These are phyloP conservation scores for Pleurotus citrinopileatus DNA, from an alignment of 768 basidiomycete species.

Conservation along the genomic window DNA sequence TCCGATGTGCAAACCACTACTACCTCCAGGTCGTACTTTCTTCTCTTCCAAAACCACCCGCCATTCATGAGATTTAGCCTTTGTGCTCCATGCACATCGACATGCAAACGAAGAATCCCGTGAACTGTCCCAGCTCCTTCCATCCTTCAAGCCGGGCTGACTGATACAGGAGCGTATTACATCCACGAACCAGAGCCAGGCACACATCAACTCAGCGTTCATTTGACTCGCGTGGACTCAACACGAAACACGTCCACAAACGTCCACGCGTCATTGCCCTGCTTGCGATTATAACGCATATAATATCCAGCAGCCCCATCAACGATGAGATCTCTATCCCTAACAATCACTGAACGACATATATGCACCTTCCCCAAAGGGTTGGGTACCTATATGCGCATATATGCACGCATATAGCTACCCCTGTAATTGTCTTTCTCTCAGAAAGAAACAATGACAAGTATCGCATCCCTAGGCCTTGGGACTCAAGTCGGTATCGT, in stretches of 20 bases:
- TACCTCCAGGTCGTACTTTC: neutral
- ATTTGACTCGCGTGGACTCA: slow-evolving; percentile 4
- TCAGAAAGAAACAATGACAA: neutral
- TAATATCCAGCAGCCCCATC: neutral
- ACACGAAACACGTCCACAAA: slow-evolving; percentile 8
- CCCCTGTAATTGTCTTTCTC: neutral
- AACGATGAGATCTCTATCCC: neutral
- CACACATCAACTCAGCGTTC: slow-evolving; percentile 3
- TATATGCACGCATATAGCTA: neutral
- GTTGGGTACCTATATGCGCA: slow-evolving; percentile 1
- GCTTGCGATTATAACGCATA: neutral
- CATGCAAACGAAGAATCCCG: neutral
- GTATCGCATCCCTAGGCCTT: neutral
- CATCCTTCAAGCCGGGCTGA: neutral
- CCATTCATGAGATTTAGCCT: neutral
- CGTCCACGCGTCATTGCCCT: slow-evolving; percentile 2
- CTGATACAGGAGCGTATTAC: neutral
- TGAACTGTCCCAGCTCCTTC: neutral
- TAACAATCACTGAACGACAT: neutral
- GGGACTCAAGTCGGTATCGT: neutral
- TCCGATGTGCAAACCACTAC: neutral
- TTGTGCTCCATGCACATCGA: neutral
- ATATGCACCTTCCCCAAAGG: neutral
- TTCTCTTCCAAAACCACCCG: neutral
- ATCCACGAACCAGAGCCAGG: neutral